Conservation (phyloP, 768 basidiomycete species). For the Hydnomerulius pinastri region DNA sequence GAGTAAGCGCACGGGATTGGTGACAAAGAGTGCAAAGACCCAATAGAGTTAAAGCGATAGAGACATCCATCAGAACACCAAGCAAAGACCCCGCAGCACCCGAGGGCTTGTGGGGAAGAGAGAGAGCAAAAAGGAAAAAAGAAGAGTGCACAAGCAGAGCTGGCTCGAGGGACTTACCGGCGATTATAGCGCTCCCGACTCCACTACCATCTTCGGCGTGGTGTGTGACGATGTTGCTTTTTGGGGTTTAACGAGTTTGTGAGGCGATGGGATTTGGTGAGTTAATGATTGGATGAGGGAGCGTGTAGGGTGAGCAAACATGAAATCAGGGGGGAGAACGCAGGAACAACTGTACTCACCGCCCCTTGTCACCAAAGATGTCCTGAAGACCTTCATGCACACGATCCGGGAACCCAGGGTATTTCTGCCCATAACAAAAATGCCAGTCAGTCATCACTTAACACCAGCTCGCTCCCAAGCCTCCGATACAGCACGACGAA, state of each 20-base stretch:
- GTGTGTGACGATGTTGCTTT: slow-evolving; percentile 46
- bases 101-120: no score
- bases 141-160: no score
- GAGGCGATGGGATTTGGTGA: slow-evolving; percentile 54
- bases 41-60: no score
- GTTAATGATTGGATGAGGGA: slow-evolving; percentile 63
- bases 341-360: slow-evolving; percentile 47
- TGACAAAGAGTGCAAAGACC: no score
- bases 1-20: no score
- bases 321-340: slow-evolving; percentile 28
- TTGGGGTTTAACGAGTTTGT: no score
- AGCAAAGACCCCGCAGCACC: no score
- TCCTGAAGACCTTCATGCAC: slow-evolving; percentile 92
- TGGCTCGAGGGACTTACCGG: slow-evolving; percentile 59
- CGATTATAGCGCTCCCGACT: slow-evolving; percentile 96
- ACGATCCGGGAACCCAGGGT: slow-evolving; percentile 91
- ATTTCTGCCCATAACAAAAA: slow-evolving; percentile 68
- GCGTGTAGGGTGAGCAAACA: no score
- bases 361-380: slow-evolving; percentile 95
- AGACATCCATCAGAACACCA: no score
- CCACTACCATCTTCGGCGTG: slow-evolving; percentile 65
- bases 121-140: no score
- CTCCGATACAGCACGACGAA: no score
- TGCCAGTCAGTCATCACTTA: background rate
- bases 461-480: background rate